A percentile compares a stretch with the other conserved stretches of the same genome.
phyloP scores from a whole-genome alignment of 169 alveolate genomes.

The Eimeria necatrix region DNA sequence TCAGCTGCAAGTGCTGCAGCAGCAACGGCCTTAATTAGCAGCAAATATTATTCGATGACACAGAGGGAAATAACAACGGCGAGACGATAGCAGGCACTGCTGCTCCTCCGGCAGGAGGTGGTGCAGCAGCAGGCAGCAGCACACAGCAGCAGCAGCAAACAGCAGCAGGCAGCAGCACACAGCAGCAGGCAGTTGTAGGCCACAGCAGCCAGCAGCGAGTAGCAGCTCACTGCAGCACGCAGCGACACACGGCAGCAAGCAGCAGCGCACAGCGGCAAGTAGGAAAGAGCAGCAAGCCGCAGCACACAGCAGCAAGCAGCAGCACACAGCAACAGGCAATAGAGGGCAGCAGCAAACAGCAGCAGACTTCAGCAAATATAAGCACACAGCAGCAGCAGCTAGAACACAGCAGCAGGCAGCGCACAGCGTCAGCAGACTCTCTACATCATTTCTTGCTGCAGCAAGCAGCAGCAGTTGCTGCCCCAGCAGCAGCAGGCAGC shows the following conservation, averaged over 20 bases:
- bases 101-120: no score
- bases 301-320: neutral
- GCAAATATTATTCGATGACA: no score
- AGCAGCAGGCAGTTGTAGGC: neutral
- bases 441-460: neutral
- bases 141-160: neutral
- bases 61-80: no score
- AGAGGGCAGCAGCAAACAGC: neutral
- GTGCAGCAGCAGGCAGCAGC: neutral
- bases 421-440: no score
- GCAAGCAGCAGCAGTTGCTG: neutral
- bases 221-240: neutral
- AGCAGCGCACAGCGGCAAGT: neutral
- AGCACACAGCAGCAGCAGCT: slow-evolving; percentile 3
- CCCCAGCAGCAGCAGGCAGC: slow-evolving; percentile 41
- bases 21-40: neutral
- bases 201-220: neutral
- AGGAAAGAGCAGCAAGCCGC: neutral
- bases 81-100: no score
- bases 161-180: neutral
- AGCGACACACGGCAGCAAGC: neutral
- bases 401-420: neutral
- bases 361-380: neutral
- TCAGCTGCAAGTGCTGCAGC: neutral
- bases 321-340: neutral